These are phyloP conservation scores for Diplodia corticola DNA, from an alignment of 2,329 filamentous ascomycete genomes.

Conservation along the genomic window DNA sequence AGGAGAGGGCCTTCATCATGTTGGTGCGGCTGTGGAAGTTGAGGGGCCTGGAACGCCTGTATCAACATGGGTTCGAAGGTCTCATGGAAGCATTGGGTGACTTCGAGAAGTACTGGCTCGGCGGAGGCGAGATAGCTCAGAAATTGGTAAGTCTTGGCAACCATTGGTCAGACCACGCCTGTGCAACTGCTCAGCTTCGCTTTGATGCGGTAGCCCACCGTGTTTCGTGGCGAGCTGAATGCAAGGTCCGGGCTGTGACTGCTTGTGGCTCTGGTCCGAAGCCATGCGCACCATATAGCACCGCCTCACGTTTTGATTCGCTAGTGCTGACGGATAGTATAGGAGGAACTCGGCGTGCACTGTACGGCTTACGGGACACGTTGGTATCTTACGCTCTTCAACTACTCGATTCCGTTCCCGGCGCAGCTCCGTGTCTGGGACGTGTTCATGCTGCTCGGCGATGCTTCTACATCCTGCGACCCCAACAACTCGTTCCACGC, in stretches of 20 bases:
- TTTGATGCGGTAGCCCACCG: background rate
- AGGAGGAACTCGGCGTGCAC: slow-evolving; percentile 77
- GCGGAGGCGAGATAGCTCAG: slow-evolving; percentile 70
- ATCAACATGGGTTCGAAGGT: slow-evolving; percentile 79
- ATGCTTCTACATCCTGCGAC: slow-evolving; percentile 41
- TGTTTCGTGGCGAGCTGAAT: slow-evolving; percentile 5
- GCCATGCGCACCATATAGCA: background rate
- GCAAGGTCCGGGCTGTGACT: background rate
- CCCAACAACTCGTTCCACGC: slow-evolving; percentile 36
- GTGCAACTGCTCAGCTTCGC: background rate
- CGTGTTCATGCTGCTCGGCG: slow-evolving; percentile 91
- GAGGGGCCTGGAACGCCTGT: slow-evolving; percentile 81
- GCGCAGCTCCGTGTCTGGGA: slow-evolving; percentile 97
- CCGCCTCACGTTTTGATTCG: background rate
- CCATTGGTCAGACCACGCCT: background rate
- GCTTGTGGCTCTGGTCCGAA: background rate
- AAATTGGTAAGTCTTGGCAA: slow-evolving; percentile 66
- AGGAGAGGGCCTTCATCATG: slow-evolving; percentile 94
- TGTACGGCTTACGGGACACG: slow-evolving; percentile 92
- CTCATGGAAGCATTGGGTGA: slow-evolving; percentile 83
- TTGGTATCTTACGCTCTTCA: slow-evolving; percentile 98
- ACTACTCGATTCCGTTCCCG: slow-evolving; percentile 90
- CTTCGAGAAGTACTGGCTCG: slow-evolving; percentile 82
- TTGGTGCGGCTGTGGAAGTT: slow-evolving; percentile 90
- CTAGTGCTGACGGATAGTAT: slow-evolving; percentile 28